phyloP scores from a whole-genome alignment of 2,329 filamentous ascomycete genomes.

The Tolypocladium ophioglossoides region DNA sequence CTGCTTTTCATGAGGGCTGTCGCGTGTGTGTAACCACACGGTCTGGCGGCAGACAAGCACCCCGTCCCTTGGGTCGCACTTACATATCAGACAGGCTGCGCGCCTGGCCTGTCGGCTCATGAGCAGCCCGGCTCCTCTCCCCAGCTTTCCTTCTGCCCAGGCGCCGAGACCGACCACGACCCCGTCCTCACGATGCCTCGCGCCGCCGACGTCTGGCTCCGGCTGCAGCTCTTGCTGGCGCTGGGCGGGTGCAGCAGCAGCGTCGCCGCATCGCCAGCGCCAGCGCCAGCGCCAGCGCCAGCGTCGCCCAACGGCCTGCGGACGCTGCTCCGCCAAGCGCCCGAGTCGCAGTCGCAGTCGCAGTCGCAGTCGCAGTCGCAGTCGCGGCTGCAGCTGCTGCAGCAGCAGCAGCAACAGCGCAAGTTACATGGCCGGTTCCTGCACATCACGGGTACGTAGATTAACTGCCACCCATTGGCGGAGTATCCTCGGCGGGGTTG shows the following conservation, averaged over 20 bases:
- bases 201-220: background rate
- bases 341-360: background rate
- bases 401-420: no score
- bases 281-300: background rate
- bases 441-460: slow-evolving; percentile 65
- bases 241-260: background rate
- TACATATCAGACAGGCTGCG: background rate
- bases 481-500: no score
- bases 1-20: background rate
- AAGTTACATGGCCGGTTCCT: slow-evolving; percentile 66
- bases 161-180: background rate
- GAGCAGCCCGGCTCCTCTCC: background rate
- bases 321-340: background rate
- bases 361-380: slow-evolving; percentile 6
- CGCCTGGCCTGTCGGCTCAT: background rate
- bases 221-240: background rate
- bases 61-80: no score
- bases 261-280: background rate
- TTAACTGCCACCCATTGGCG: background rate
- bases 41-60: background rate
- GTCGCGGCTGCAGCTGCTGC: no score
- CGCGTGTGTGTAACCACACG: background rate
- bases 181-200: background rate
- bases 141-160: background rate
- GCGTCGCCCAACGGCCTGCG: slow-evolving; percentile 1